Evolutionary conservation across 371 early-diverging fungal genomes (phyloP), one percentile per base, ranked within the genome.

Genomic region (Mortierella sp.): DNA sequence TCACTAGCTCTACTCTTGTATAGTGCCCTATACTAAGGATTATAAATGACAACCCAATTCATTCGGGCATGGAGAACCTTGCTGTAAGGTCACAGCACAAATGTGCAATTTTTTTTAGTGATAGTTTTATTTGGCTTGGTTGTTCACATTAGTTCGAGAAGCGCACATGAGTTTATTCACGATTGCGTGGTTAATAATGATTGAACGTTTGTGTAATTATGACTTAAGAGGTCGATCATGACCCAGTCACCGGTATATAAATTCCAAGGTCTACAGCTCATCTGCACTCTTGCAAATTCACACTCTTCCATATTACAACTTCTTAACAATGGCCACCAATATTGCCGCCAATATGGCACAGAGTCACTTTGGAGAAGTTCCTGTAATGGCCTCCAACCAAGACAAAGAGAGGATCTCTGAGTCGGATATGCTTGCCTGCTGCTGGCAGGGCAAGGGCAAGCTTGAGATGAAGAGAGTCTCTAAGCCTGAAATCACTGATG

Each of bases 401-500:
- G 87, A 88, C 71, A 80, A 79, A 37, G 79, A 87, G 68, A 58
- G 69, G 0, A 72, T 68, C 2, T 64, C 69, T 5, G 39, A 44
- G 4, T 37, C 61, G 11, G 77, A 63, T 16, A 90, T 90, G 90
- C 74, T 85, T 47, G 91, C 91, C 11, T 85, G 89, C 50, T 75
- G 74, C 34, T 91, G 87, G 87, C 70, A 69, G 39, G 91, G 89
- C 72, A 89, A 88, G 69, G 78, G 86, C 26, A 86, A 87, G 39
- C 44, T 91, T 8, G 76, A 80, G 39, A 77, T 91, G 76, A 87
- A 77, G 71, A 67, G 73, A n/a, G 87, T 87, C 2, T 83, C 85
- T 26, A 77, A 79, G n/a, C 91, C 91, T 10, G 79, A 71, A 4
- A 74, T 91, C 24, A 89, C 90, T 13, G 84, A 90, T 66, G 86